Evolutionary conservation across 352 stramenopile genomes (phyloP).

Genomic region (Pythium monospermum): DNA sequence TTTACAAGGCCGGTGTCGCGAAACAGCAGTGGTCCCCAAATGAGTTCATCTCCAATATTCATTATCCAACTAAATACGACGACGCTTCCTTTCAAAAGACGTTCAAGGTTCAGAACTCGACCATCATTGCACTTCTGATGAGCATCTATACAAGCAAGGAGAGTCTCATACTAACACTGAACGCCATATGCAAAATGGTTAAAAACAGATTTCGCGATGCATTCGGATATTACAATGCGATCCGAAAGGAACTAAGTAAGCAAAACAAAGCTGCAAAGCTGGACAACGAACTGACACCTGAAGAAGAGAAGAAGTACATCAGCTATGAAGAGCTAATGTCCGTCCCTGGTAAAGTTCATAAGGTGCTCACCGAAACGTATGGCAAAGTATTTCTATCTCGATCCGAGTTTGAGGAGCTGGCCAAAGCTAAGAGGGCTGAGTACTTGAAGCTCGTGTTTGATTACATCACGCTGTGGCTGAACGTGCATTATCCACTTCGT

Average conservation of each 20-base stretch:
- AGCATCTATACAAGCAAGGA: conserved; percentile 18
- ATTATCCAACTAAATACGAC: conserved; percentile 9
- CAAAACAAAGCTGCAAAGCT: conserved; percentile 22
- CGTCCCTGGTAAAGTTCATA: conserved; percentile 8
- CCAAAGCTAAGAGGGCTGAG: conserved; percentile 9
- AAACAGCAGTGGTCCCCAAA: conserved; percentile 7
- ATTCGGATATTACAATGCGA: conserved; percentile 19
- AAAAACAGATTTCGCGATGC: conserved; percentile 12
- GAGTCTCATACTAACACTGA: conserved; percentile 17
- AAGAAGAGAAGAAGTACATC: conserved; percentile 17
- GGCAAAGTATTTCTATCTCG: conserved; percentile 15
- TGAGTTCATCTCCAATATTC: conserved; percentile 14
- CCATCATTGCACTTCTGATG: conserved; percentile 12
- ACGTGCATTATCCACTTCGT: conserved; percentile 20
- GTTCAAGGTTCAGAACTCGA: conserved; percentile 18
- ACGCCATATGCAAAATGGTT: conserved; percentile 16
- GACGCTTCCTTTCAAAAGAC: conserved; percentile 12
- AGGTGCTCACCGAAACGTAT: conserved; percentile 12
- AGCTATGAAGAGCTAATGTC: conserved; percentile 19
- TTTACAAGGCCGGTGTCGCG: conserved; percentile 6
- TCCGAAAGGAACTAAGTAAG: conserved; percentile 22
- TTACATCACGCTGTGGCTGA: conserved; percentile 19
- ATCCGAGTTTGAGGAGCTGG: conserved; percentile 13
- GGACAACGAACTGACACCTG: conserved; percentile 20
- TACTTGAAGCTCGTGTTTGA: conserved; percentile 21